Conservation (phyloP, 768 basidiomycete species). For the Kwoniella heveanensis region DNA sequence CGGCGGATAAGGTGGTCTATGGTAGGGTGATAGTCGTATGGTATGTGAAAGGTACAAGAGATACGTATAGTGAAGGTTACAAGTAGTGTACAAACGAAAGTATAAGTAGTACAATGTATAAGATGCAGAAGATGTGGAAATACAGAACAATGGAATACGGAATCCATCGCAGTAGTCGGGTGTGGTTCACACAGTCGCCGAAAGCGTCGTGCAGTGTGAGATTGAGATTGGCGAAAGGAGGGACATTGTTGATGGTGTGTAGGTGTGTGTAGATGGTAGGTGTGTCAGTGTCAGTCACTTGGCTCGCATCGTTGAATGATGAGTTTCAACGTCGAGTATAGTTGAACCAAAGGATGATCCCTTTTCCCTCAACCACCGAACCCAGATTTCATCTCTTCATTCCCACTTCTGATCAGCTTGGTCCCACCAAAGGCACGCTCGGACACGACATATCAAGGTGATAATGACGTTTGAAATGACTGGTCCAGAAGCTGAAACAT, state of each 20-base stretch:
- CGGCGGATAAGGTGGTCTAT: constrained; percentile 21
- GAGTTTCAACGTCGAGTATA: too few relatives aligned
- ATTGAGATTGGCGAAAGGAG: constrained; percentile 6
- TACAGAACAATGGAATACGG: neutral
- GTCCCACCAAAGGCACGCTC: neutral
- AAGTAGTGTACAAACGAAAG: neutral
- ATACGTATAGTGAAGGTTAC: constrained; percentile 1
- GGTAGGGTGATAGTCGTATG: constrained; percentile 1
- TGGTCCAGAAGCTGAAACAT: neutral
- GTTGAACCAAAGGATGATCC: constrained; percentile 18
- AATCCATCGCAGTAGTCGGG: neutral
- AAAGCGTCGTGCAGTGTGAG: neutral
- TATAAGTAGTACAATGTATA: neutral
- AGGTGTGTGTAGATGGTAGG: neutral
- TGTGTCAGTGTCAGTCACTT: neutral
- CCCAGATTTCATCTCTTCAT: neutral
- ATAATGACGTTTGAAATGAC: neutral
- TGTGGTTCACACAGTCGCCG: too few relatives aligned
- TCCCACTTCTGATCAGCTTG: neutral
- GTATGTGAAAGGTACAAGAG: neutral
- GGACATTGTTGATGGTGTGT: constrained; percentile 4
- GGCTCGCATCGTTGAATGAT: too few relatives aligned
- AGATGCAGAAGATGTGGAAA: too few relatives aligned
- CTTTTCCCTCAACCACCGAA: constrained; percentile 1
- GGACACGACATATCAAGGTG: neutral